Evolutionary conservation across 2,329 filamentous ascomycete genomes (phyloP).

Genomic region (Byssoonygena ceratinophila): DNA sequence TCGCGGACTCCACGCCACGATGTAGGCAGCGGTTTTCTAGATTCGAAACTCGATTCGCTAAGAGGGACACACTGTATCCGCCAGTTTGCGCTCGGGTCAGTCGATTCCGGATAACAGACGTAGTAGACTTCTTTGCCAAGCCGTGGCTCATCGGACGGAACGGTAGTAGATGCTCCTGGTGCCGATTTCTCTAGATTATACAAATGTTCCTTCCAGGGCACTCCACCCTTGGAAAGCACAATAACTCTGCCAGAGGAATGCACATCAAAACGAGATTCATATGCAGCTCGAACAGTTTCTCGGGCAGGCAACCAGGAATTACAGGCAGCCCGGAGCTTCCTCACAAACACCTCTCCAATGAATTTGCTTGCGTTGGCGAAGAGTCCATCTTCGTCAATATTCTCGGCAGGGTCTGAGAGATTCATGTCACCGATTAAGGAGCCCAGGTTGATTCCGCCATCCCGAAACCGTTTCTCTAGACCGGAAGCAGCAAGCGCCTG

Average conservation of each 20-base stretch:
- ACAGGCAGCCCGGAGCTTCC: constrained; percentile 65
- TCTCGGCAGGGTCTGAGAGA: constrained; percentile 46
- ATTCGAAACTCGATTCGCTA: constrained; percentile 75
- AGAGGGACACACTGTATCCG: constrained; percentile 85
- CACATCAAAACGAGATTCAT: constrained; percentile 54
- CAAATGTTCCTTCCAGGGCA: constrained; percentile 94
- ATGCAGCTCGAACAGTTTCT: constrained; percentile 64
- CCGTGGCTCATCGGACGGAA: constrained; percentile 20
- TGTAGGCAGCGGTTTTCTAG: constrained; percentile 81
- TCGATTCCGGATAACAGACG: constrained; percentile 81
- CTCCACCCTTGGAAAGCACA: constrained; percentile 62
- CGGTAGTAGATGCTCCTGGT: constrained; percentile 12
- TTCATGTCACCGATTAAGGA: constrained; percentile 74
- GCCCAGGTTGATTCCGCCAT: constrained; percentile 73
- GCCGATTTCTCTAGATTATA: constrained; percentile 67
- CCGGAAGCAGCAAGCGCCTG: constrained; percentile 57
- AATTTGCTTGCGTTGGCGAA: constrained; percentile 69
- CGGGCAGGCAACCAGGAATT: constrained; percentile 80
- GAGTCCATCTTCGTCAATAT: constrained; percentile 66
- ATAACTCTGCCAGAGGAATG: constrained; percentile 69
- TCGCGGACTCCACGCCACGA: constrained; percentile 87
- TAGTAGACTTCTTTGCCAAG: constrained; percentile 56
- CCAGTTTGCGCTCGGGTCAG: constrained; percentile 70
- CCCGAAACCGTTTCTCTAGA: constrained; percentile 69
- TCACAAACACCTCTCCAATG: constrained; percentile 80